Percentiles rank a stretch among this genome's conserved stretches.
Conservation (phyloP, 2,329 filamentous ascomycete species). For the Plectosphaerella sp. region DNA sequence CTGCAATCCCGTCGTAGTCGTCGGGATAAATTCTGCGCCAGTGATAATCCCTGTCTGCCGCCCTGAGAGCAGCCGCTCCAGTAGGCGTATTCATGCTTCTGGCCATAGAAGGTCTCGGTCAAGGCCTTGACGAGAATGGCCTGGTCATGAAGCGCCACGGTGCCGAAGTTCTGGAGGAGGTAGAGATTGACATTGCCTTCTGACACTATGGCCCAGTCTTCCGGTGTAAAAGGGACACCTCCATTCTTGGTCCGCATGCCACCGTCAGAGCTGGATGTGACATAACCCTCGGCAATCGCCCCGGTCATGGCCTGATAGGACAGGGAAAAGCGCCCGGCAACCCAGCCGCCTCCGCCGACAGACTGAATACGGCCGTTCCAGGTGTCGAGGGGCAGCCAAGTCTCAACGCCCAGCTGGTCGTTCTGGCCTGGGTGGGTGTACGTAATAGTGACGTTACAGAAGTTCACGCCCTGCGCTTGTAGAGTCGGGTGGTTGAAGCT, state of each 20-base stretch:
- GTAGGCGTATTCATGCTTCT: slow-evolving; percentile 33
- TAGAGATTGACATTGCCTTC: slow-evolving; percentile 20
- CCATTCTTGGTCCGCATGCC: slow-evolving; percentile 4
- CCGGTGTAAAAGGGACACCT: neutral
- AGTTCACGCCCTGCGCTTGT: neutral
- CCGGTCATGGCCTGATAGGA: slow-evolving; percentile 13
- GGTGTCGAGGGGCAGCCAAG: slow-evolving; percentile 16
- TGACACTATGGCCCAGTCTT: slow-evolving; percentile 6
- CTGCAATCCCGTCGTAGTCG: slow-evolving; percentile 41
- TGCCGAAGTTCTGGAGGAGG: slow-evolving; percentile 19
- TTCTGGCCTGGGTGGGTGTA: slow-evolving; percentile 9
- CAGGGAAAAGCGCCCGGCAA: slow-evolving; percentile 13
- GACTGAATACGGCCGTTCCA: slow-evolving; percentile 25
- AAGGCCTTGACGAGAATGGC: slow-evolving; percentile 37
- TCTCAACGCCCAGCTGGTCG: slow-evolving; percentile 16
- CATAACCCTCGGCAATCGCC: slow-evolving; percentile 14
- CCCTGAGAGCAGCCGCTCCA: slow-evolving; percentile 48
- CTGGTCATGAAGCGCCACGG: slow-evolving; percentile 20
- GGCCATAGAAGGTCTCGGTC: slow-evolving; percentile 33
- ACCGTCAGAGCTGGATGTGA: slow-evolving; percentile 15
- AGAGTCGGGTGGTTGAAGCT: neutral
- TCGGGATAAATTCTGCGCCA: slow-evolving; percentile 42
- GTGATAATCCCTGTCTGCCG: slow-evolving; percentile 45
- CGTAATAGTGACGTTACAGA: slow-evolving; percentile 13
- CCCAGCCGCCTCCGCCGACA: slow-evolving; percentile 23